Conservation (phyloP, 1,284 basidiomycete genomes). For the Boletus sp. region DNA sequence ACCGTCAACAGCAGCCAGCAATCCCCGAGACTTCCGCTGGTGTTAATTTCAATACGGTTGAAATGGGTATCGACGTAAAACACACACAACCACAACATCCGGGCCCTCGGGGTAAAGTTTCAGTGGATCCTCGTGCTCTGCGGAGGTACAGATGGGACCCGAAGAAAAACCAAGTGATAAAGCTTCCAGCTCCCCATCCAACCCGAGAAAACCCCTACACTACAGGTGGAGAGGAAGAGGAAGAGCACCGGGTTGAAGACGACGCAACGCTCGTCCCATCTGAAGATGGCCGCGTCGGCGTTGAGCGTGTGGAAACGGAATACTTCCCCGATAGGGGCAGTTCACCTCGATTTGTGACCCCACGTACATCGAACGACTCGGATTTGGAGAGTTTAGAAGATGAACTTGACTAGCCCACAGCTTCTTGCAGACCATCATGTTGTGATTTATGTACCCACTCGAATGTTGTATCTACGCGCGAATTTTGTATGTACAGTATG, state of each 20-base stretch:
- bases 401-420: neutral
- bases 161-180: neutral
- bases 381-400: neutral
- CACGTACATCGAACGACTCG: neutral
- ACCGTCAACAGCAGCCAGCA: neutral
- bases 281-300: constrained; percentile 7
- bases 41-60: neutral
- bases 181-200: neutral
- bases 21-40: neutral
- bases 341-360: neutral
- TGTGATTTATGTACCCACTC: no score
- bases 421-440: neutral
- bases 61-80: constrained; percentile 1
- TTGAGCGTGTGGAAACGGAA: constrained; percentile 1
- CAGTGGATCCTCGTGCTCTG: neutral
- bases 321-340: constrained; percentile 4
- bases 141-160: constrained; percentile 17
- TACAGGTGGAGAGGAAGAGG: neutral
- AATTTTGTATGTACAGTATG: no score
- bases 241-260: constrained; percentile 9
- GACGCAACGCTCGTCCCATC: constrained; percentile 19
- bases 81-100: neutral
- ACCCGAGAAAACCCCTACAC: neutral
- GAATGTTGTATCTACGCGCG: no score
- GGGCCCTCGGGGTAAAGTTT: neutral